Conservation (phyloP, 306 rosid genomes). For the Prunus dulcis region DNA sequence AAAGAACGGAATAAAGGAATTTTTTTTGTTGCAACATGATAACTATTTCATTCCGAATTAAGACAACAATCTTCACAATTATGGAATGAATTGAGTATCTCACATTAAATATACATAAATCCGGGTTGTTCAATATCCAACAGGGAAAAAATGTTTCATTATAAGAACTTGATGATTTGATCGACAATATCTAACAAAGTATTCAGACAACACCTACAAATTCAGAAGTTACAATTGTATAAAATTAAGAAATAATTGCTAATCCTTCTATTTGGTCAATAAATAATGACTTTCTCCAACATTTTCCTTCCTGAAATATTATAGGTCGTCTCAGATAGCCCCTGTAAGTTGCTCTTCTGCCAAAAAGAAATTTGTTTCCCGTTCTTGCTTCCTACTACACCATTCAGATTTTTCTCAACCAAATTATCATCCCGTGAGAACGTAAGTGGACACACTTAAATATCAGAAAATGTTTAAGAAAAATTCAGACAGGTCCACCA, state of each 20-base stretch:
- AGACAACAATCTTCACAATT: no score
- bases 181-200: conserved; percentile 26
- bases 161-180: conserved; percentile 13
- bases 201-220: conserved; percentile 32
- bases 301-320: conserved; percentile 16
- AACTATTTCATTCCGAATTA: no score
- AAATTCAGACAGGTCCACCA: conserved; percentile 36
- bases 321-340: conserved; percentile 38
- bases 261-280: conserved; percentile 54
- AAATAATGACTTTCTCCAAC: conserved; percentile 41
- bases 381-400: conserved; percentile 39
- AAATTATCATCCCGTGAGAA: conserved; percentile 32
- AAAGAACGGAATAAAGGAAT: no score
- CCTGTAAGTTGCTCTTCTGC: conserved; percentile 34
- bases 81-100: no score
- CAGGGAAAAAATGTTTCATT: not conserved
- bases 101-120: not conserved
- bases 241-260: conserved; percentile 47
- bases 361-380: conserved; percentile 24
- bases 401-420: conserved; percentile 28
- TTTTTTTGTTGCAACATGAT: no score
- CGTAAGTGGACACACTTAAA: conserved; percentile 38
- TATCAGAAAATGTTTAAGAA: conserved; percentile 41
- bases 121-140: not conserved
- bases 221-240: conserved; percentile 40